Conservation (phyloP, 192 early-diverging fungal genomes). For the Anaeromyces robustus region DNA sequence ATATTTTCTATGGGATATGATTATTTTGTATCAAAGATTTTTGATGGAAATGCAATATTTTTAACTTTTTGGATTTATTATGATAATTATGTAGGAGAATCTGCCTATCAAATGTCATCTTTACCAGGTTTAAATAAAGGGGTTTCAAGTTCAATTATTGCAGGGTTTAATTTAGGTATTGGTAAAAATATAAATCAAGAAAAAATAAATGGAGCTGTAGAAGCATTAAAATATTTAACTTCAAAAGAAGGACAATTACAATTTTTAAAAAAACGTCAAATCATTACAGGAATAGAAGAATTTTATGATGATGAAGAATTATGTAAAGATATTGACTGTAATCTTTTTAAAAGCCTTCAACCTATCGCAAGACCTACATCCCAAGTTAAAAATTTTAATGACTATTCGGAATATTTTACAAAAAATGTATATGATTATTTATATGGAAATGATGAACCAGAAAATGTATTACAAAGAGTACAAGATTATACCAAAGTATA, state of each 20-base stretch:
- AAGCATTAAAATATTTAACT: not conserved
- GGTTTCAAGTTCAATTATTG: too few relatives aligned
- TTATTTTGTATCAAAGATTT: too few relatives aligned
- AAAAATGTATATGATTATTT: not conserved
- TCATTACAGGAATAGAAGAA: not conserved
- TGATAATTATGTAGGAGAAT: too few relatives aligned
- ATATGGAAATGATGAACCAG: not conserved
- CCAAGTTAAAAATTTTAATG: not conserved
- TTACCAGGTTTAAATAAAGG: too few relatives aligned
- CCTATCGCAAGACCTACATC: not conserved
- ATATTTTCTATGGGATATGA: too few relatives aligned
- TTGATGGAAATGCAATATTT: too few relatives aligned
- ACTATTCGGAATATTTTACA: not conserved
- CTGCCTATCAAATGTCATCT: too few relatives aligned
- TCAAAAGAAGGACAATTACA: not conserved
- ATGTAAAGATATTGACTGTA: not conserved
- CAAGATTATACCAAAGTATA: not conserved
- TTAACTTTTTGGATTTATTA: too few relatives aligned
- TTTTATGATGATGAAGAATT: not conserved
- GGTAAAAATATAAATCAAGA: too few relatives aligned
- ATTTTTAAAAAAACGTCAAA: not conserved
- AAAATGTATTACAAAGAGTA: not conserved
- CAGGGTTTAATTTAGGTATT: too few relatives aligned
- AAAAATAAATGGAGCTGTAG: too few relatives aligned
- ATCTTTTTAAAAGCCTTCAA: not conserved